phyloP scores from a whole-genome alignment of 2,329 filamentous ascomycete genomes.

The Verticillium isaacii region DNA sequence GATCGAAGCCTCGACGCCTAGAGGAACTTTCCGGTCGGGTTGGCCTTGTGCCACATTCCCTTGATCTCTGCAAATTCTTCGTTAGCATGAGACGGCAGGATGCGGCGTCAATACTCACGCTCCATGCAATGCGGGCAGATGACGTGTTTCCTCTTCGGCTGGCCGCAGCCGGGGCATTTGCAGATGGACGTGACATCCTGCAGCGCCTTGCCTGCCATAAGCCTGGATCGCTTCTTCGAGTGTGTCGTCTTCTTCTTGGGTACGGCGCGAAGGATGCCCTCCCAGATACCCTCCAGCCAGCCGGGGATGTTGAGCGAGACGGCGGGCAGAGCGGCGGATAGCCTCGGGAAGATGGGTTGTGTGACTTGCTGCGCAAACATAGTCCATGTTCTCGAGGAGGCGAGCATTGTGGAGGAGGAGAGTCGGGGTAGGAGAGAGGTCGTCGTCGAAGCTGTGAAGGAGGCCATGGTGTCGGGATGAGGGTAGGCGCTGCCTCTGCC shows the following conservation, averaged over 20 bases:
- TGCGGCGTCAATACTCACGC: slow-evolving; percentile 49
- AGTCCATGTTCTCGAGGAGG: slow-evolving; percentile 36
- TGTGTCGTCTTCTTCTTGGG: slow-evolving; percentile 99
- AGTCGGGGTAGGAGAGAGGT: slow-evolving; percentile 53
- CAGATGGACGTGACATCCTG: slow-evolving; percentile 86
- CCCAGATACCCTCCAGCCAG: slow-evolving; percentile 82
- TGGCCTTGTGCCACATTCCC: slow-evolving; percentile 36
- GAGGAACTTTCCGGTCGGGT: slow-evolving; percentile 26
- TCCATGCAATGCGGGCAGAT: slow-evolving; percentile 83
- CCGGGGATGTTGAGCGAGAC: slow-evolving; percentile 51
- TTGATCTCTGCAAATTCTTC: slow-evolving; percentile 33
- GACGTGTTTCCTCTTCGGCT: slow-evolving; percentile 81
- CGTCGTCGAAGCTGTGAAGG: slow-evolving; percentile 10
- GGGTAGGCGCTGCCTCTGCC: not conserved
- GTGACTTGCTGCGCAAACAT: slow-evolving; percentile 41
- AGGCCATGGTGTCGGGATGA: slow-evolving; percentile 36
- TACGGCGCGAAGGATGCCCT: slow-evolving; percentile 84
- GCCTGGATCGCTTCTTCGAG: slow-evolving; percentile 87
- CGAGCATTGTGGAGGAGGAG: slow-evolving; percentile 33
- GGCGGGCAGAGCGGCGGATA: slow-evolving; percentile 55
- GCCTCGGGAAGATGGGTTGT: slow-evolving; percentile 44
- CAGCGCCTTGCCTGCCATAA: slow-evolving; percentile 92
- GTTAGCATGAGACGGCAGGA: slow-evolving; percentile 11
- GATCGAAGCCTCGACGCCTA: slow-evolving; percentile 8
- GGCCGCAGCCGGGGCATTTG: slow-evolving; percentile 84